Evolutionary conservation across 1,284 basidiomycete genomes (phyloP).

Genomic region (Puccinia sorghi): DNA sequence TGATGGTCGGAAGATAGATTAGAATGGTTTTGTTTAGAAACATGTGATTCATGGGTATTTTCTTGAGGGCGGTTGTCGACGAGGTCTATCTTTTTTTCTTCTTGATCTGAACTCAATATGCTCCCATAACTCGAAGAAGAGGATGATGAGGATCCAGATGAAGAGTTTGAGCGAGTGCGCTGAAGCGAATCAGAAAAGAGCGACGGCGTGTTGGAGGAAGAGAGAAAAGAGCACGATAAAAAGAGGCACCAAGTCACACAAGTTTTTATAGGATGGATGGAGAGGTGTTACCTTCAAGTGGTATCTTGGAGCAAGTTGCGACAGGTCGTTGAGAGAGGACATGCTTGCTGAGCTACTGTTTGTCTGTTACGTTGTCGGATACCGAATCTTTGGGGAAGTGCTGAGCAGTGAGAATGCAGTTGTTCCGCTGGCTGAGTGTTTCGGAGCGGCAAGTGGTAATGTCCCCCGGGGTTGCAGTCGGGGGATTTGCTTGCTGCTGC

Average conservation of each 20-base stretch:
- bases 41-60: background rate
- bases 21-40: background rate
- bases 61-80: background rate
- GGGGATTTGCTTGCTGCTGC: no score
- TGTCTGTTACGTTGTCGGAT: background rate
- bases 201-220: background rate
- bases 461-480: no score
- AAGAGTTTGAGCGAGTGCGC: constrained; percentile 12
- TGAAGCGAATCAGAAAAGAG: background rate
- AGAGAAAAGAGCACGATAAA: constrained; percentile 25
- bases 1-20: constrained; percentile 8
- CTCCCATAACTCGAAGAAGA: constrained; percentile 49
- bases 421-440: no score
- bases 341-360: background rate
- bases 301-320: constrained; percentile 36
- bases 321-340: constrained; percentile 34
- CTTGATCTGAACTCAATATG: constrained; percentile 35
- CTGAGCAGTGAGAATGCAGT: no score
- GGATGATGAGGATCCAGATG: constrained; percentile 22
- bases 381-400: no score
- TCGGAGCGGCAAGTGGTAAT: no score
- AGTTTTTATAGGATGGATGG: background rate
- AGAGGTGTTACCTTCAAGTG: constrained; percentile 44
- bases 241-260: constrained; percentile 32
- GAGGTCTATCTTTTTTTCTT: background rate